These are phyloP conservation scores for Petrea volubilis DNA, from an alignment of 257 asterid species.

Conservation along the genomic window DNA sequence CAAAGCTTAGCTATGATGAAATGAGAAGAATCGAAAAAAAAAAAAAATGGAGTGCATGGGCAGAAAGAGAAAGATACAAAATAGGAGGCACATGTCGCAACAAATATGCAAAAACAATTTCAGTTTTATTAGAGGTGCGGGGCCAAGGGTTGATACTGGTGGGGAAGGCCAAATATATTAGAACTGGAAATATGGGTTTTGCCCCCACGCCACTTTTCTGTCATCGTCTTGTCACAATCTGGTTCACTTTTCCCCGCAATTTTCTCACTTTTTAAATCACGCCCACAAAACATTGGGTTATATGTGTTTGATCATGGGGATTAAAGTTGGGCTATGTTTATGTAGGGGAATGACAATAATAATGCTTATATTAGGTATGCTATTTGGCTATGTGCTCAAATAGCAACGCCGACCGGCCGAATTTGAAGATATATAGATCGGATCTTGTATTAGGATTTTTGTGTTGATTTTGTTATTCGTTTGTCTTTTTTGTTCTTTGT, in stretches of 20 bases:
- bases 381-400: background rate
- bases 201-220: slow-evolving; percentile 5
- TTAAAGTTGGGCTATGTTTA: slow-evolving; percentile 7
- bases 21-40: background rate
- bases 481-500: background rate
- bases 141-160: slow-evolving; percentile 6
- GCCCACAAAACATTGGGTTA: slow-evolving; percentile 24
- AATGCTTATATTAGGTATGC: background rate
- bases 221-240: slow-evolving; percentile 41
- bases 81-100: slow-evolving; percentile 29
- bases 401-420: background rate
- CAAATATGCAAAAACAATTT: background rate
- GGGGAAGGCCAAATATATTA: background rate
- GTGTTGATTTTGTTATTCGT: background rate
- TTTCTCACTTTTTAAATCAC: slow-evolving; percentile 45
- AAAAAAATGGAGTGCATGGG: slow-evolving; percentile 11
- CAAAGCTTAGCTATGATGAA: slow-evolving; percentile 36
- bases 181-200: background rate
- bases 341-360: background rate
- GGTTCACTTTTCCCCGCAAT: slow-evolving; percentile 41
- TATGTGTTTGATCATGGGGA: no score
- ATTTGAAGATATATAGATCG: background rate
- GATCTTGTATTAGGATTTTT: background rate
- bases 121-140: background rate
- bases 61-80: slow-evolving; percentile 15